Conservation (phyloP, 345 rosid genomes). For the Firmiana major region DNA sequence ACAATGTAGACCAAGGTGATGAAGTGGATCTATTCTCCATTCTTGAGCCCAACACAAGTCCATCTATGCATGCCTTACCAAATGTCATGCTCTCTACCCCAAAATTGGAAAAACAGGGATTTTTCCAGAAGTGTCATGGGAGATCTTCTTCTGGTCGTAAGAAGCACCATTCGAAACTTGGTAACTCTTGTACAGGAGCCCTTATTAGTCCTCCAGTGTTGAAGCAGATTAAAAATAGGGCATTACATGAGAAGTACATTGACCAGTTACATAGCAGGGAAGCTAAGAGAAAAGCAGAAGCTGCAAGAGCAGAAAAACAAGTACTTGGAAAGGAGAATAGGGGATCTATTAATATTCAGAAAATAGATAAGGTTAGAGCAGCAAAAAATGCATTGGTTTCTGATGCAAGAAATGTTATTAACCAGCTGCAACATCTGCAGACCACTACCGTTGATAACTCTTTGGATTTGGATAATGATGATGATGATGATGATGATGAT, state of each 20-base stretch:
- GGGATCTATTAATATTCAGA: constrained; percentile 20
- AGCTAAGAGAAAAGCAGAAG: constrained; percentile 61
- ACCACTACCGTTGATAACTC: constrained; percentile 24
- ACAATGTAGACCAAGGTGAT: constrained; percentile 32
- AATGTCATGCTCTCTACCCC: constrained; percentile 47
- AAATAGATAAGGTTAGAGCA: constrained; percentile 39
- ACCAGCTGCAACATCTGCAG: constrained; percentile 48
- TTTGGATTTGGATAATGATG: constrained; percentile 31
- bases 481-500: constrained; percentile 22
- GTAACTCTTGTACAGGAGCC: constrained; percentile 20
- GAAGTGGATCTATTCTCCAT: constrained; percentile 70
- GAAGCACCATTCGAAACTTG: constrained; percentile 38
- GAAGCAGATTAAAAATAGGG: constrained; percentile 60
- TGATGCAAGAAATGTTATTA: constrained; percentile 57
- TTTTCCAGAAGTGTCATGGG: constrained; percentile 37
- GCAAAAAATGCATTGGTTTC: constrained; percentile 52
- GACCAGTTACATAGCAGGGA: constrained; percentile 73
- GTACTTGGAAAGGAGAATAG: constrained; percentile 43
- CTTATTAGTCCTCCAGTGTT: constrained; percentile 60
- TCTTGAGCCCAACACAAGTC: constrained; percentile 49
- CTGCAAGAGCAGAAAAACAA: constrained; percentile 15
- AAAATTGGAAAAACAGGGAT: constrained; percentile 29
- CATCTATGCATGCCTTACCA: constrained; percentile 19
- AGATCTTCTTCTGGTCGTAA: constrained; percentile 33
- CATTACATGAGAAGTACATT: constrained; percentile 76